Percentiles rank a stretch among this genome's conserved stretches.
Evolutionary conservation across 306 rosid species (phyloP).

Genomic region (Malus sieversii): DNA sequence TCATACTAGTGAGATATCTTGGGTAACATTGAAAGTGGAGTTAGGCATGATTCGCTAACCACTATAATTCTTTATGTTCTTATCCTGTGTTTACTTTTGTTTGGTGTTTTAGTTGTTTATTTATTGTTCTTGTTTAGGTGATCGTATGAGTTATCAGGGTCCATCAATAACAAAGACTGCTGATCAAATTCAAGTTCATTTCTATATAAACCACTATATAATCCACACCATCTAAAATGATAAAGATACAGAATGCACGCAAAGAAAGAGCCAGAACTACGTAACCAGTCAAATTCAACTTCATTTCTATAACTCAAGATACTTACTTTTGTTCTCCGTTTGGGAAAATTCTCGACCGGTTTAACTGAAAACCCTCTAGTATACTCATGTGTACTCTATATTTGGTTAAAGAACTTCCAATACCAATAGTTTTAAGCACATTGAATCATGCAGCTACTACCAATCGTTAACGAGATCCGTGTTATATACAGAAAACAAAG

Average conservation of each 20-base stretch:
- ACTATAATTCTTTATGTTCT: no score
- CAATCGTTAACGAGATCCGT: not conserved
- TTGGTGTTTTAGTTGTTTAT: no score
- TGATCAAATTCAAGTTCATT: no score
- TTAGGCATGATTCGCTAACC: no score
- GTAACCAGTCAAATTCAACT: not conserved
- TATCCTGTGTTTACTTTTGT: no score
- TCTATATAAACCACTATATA: no score
- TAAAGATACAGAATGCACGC: not conserved
- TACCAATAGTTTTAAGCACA: not conserved
- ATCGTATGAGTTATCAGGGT: no score
- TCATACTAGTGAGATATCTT: no score
- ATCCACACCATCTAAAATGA: not conserved
- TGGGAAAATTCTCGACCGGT: not conserved
- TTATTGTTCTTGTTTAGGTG: no score
- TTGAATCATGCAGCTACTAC: not conserved
- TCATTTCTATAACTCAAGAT: not conserved
- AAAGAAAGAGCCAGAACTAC: not conserved
- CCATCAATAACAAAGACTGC: no score
- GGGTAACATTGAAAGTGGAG: no score
- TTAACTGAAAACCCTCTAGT: not conserved
- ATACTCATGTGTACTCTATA: not conserved
- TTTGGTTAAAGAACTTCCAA: not conserved
- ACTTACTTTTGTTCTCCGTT: not conserved
- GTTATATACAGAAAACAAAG: not conserved